These are phyloP conservation scores for Phytophthora foliorum DNA, from an alignment of 352 stramenopile genomes.

Conservation along the genomic window DNA sequence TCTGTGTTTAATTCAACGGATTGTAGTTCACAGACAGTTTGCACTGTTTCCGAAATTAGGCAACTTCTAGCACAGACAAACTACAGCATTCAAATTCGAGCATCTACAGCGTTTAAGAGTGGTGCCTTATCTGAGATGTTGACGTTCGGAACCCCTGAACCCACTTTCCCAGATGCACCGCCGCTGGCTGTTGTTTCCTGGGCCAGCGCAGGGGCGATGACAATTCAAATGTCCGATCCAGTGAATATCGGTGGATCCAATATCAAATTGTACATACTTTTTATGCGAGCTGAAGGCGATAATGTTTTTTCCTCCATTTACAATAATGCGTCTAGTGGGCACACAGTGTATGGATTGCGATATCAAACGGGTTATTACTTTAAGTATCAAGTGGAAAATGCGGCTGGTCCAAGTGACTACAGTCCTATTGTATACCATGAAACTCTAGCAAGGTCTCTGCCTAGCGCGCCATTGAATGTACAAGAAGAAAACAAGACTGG, in stretches of 20 bases:
- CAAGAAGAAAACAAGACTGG: constrained; percentile 40
- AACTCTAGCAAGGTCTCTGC: constrained; percentile 54
- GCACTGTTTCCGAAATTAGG: constrained; percentile 35
- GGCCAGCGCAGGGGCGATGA: constrained; percentile 63
- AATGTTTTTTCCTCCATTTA: constrained; percentile 43
- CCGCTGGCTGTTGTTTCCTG: constrained; percentile 41
- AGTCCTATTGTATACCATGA: constrained; percentile 27
- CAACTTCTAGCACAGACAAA: constrained; percentile 46
- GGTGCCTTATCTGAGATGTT: constrained; percentile 41
- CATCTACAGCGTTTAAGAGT: constrained; percentile 35
- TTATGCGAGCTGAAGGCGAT: constrained; percentile 34
- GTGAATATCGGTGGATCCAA: constrained; percentile 55
- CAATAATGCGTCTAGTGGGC: constrained; percentile 14
- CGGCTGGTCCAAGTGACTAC: constrained; percentile 52
- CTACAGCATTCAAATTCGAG: constrained; percentile 58
- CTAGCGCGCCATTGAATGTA: constrained; percentile 51
- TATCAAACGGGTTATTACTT: constrained; percentile 48
- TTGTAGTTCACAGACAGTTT: constrained; percentile 36
- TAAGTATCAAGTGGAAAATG: constrained; percentile 64
- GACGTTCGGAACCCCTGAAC: constrained; percentile 43
- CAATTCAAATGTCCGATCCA: constrained; percentile 57
- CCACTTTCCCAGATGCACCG: constrained; percentile 52
- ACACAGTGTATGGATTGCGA: constrained; percentile 49
- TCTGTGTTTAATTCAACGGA: neutral
- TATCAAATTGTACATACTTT: constrained; percentile 58